Evolutionary conservation across 2,329 filamentous ascomycete genomes (phyloP).

Genomic region (Cladosporium sp.): DNA sequence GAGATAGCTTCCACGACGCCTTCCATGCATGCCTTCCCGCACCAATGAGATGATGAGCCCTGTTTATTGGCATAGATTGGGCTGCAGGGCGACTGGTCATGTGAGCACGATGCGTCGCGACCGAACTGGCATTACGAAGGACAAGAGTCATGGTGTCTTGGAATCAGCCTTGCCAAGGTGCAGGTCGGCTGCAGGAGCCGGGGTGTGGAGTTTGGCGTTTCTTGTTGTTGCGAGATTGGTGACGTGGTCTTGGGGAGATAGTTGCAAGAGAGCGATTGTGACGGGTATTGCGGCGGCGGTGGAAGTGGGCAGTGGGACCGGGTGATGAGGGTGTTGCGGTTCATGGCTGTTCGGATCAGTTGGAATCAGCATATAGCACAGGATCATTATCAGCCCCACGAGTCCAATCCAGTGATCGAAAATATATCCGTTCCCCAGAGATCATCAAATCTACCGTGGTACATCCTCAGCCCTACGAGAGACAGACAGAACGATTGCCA

Average conservation of each 20-base stretch:
- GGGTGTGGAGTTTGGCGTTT: constrained; percentile 18
- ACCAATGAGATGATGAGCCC: not conserved
- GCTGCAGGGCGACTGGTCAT: constrained; percentile 8
- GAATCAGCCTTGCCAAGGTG: constrained; percentile 18
- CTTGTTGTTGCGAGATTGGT: not conserved
- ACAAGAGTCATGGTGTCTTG: constrained; percentile 9
- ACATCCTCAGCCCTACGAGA: constrained; percentile 16
- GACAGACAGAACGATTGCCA: constrained; percentile 10
- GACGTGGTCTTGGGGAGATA: constrained; percentile 5
- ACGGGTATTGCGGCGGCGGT: constrained; percentile 16
- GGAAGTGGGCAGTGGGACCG: not conserved
- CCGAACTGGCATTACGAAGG: not conserved
- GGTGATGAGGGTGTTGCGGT: not conserved
- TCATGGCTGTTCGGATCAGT: not conserved
- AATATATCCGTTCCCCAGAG: not conserved
- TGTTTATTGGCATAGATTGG: not conserved
- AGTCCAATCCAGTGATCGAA: not conserved
- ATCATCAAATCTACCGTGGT: not conserved
- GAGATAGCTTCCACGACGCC: constrained; percentile 5
- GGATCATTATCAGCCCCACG: not conserved
- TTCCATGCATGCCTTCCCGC: constrained; percentile 6
- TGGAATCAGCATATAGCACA: not conserved
- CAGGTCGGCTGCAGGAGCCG: constrained; percentile 11
- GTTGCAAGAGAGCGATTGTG: not conserved
- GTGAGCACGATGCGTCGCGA: not conserved